These are phyloP conservation scores for Penicillium diatomitis DNA, from an alignment of 495 filamentous ascomycete species.

Conservation along the genomic window DNA sequence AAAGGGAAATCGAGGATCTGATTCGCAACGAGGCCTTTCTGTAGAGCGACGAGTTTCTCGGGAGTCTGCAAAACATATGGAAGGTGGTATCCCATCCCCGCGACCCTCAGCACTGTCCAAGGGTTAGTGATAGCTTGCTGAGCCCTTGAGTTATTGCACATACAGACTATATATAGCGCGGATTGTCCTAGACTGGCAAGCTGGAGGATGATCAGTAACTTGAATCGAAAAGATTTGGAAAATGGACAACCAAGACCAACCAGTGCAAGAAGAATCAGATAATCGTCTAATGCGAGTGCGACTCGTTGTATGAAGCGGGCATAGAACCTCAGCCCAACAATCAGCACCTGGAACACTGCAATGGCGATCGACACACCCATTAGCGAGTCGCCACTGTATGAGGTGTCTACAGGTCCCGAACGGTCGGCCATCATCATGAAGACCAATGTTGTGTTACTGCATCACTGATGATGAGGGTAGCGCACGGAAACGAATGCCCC, in stretches of 20 bases:
- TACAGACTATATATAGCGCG: slow-evolving; percentile 7
- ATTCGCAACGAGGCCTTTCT: slow-evolving; percentile 7
- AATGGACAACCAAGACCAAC: not conserved
- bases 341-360: slow-evolving; percentile 6
- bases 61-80: not conserved
- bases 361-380: slow-evolving; percentile 1
- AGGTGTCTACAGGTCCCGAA: not conserved
- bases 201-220: not conserved
- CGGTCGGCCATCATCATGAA: not conserved
- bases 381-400: not conserved
- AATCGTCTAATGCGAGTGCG: slow-evolving; percentile 3
- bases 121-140: not conserved
- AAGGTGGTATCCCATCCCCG: slow-evolving; percentile 4
- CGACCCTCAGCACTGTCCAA: not conserved
- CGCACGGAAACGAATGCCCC: too few species aligned
- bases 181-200: slow-evolving; percentile 5
- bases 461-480: too few species aligned
- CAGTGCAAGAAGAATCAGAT: slow-evolving; percentile 8
- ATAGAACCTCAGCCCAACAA: slow-evolving; percentile 6
- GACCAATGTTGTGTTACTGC: too few species aligned
- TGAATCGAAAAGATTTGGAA: too few species aligned
- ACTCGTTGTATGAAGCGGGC: slow-evolving; percentile 4
- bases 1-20: slow-evolving; percentile 8
- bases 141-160: not conserved
- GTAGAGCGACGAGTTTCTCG: not conserved